Percentiles rank a stretch among this genome's conserved stretches.
Evolutionary conservation across 2,329 filamentous ascomycete species (phyloP).

Genomic region (Microsporum ferrugineum): DNA sequence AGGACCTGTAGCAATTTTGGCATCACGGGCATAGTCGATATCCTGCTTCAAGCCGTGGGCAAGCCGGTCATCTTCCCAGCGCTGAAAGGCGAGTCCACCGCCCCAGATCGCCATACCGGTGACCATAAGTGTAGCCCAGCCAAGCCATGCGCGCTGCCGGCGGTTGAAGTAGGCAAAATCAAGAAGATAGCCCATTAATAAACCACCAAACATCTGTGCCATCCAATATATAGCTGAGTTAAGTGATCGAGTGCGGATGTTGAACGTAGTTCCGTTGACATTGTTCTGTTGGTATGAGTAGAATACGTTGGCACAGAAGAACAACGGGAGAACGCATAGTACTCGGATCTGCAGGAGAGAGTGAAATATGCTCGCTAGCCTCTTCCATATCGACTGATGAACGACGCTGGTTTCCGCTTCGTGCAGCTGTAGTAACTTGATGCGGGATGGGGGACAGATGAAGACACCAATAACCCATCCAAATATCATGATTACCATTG

Average conservation of each 20-base stretch:
- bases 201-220: slow-evolving; percentile 45
- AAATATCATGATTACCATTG: slow-evolving; percentile 40
- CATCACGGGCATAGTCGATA: slow-evolving; percentile 39
- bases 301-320: slow-evolving; percentile 46
- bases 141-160: slow-evolving; percentile 37
- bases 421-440: slow-evolving; percentile 32
- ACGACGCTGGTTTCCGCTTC: slow-evolving; percentile 31
- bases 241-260: slow-evolving; percentile 45
- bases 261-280: slow-evolving; percentile 46
- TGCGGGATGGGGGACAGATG: slow-evolving; percentile 39
- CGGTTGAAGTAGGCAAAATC: slow-evolving; percentile 27
- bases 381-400: slow-evolving; percentile 24
- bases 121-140: slow-evolving; percentile 38
- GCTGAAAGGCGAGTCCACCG: slow-evolving; percentile 55
- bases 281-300: slow-evolving; percentile 48
- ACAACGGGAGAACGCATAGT: slow-evolving; percentile 41
- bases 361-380: slow-evolving; percentile 24
- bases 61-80: slow-evolving; percentile 39
- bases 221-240: slow-evolving; percentile 47
- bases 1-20: slow-evolving; percentile 44
- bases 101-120: slow-evolving; percentile 47
- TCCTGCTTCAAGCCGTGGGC: slow-evolving; percentile 33
- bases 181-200: slow-evolving; percentile 38
- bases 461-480: slow-evolving; percentile 40
- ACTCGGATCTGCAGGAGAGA: slow-evolving; percentile 38